phyloP scores from a whole-genome alignment of 2,329 filamentous ascomycete species.

The Zymoseptoria brevis region DNA sequence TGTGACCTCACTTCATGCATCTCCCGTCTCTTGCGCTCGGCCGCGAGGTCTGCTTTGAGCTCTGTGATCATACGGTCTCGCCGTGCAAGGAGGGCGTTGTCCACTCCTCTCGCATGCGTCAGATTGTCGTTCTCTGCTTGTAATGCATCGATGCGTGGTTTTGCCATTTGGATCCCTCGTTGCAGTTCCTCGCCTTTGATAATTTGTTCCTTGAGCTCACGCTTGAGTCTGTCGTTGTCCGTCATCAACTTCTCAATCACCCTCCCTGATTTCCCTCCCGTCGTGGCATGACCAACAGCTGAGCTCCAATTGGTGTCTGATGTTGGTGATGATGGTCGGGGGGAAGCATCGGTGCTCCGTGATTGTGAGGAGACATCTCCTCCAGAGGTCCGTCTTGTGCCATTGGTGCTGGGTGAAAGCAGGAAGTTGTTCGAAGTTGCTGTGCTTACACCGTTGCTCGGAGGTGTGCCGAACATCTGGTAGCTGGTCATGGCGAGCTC shows the following conservation, averaged over 20 bases:
- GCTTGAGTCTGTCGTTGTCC: slow-evolving; percentile 69
- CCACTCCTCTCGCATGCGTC: slow-evolving; percentile 62
- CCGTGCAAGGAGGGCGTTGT: slow-evolving; percentile 60
- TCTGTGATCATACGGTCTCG: slow-evolving; percentile 69
- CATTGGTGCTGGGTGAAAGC: slow-evolving; percentile 13
- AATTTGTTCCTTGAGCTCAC: slow-evolving; percentile 47
- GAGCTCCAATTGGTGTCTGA: slow-evolving; percentile 48
- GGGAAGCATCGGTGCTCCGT: slow-evolving; percentile 7
- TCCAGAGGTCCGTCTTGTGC: slow-evolving; percentile 10
- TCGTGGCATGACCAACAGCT: slow-evolving; percentile 59
- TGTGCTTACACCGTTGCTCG: slow-evolving; percentile 1
- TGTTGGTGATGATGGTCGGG: slow-evolving; percentile 9
- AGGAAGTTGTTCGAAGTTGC: slow-evolving; percentile 5
- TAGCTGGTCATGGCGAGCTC: slow-evolving; percentile 13
- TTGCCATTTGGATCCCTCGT: slow-evolving; percentile 57
- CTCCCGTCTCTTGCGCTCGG: slow-evolving; percentile 54
- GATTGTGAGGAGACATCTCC: background rate
- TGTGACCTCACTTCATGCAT: slow-evolving; percentile 54
- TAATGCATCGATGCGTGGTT: slow-evolving; percentile 64
- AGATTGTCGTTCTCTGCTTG: slow-evolving; percentile 61
- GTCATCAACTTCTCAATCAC: slow-evolving; percentile 76
- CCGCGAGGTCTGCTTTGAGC: slow-evolving; percentile 55
- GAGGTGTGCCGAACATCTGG: slow-evolving; percentile 4
- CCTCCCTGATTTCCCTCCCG: slow-evolving; percentile 62
- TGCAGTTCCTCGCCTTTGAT: slow-evolving; percentile 59